phyloP scores from a whole-genome alignment of 495 filamentous ascomycete genomes.

The Achaetomiella virescens region DNA sequence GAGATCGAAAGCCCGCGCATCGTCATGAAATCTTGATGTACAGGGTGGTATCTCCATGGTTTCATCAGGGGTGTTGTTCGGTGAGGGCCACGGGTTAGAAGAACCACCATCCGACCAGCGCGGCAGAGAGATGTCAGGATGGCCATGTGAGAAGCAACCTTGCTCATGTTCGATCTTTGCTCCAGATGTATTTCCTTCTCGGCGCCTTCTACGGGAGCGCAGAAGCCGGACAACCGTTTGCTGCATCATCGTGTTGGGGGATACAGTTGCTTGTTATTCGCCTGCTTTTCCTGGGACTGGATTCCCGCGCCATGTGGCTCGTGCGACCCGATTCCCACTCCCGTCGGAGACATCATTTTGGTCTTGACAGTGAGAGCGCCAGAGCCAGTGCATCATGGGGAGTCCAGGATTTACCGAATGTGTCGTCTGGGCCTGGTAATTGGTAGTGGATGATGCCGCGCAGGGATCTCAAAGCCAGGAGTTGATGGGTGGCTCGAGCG shows the following conservation, averaged over 20 bases:
- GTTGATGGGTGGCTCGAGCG: too few species aligned
- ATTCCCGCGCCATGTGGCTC: not conserved
- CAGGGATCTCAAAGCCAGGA: not conserved
- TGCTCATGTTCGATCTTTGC: conserved; percentile 1
- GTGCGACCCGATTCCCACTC: not conserved
- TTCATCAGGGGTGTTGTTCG: conserved; percentile 25
- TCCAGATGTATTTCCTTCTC: conserved; percentile 13
- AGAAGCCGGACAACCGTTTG: not conserved
- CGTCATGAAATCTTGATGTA: conserved; percentile 8
- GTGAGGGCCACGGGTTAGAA: conserved; percentile 8
- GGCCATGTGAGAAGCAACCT: not conserved
- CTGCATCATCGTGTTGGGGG: not conserved
- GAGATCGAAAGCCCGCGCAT: conserved; percentile 25
- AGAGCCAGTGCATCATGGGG: too few species aligned
- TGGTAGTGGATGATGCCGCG: not conserved
- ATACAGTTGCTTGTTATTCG: not conserved
- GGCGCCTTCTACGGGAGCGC: conserved; percentile 16
- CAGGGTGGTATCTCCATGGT: conserved; percentile 21
- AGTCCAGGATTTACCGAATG: too few species aligned
- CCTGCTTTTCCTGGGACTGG: not conserved
- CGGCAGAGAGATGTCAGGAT: conserved; percentile 9
- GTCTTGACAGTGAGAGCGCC: not conserved
- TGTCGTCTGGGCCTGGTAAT: not conserved
- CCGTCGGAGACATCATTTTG: not conserved
- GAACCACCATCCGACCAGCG: not conserved